Percentiles rank a stretch among this genome's conserved stretches.
Evolutionary conservation across 2,329 filamentous ascomycete species (phyloP).

Genomic region (Aspergillus uvarum): DNA sequence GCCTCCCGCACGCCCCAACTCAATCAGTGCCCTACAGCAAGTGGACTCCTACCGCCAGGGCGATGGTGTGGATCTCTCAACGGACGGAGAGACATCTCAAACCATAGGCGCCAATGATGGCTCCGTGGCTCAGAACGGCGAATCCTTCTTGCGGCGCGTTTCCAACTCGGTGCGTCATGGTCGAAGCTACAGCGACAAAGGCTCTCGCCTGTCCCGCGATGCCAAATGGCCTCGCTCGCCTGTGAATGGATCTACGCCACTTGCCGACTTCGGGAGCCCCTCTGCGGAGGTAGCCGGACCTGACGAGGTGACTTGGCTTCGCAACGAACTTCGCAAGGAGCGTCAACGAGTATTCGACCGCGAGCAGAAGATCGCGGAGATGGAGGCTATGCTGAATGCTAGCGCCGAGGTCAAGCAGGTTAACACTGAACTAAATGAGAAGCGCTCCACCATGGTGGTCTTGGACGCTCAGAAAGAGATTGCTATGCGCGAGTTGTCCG

Average conservation of each 20-base stretch:
- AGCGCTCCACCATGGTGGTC: conserved; percentile 91
- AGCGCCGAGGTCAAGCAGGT: conserved; percentile 68
- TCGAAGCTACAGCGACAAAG: conserved; percentile 76
- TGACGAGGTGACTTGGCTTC: conserved; percentile 65
- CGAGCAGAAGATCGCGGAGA: conserved; percentile 80
- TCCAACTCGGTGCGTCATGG: conserved; percentile 94
- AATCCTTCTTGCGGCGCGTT: conserved; percentile 80
- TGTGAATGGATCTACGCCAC: conserved; percentile 50
- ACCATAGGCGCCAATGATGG: conserved; percentile 74
- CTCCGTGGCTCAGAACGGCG: conserved; percentile 51
- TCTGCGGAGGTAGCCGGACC: conserved; percentile 50
- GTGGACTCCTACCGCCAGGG: conserved; percentile 36
- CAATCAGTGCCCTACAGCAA: conserved; percentile 44
- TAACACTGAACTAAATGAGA: conserved; percentile 85
- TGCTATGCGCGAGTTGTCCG: conserved; percentile 87
- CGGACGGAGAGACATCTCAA: conserved; percentile 91
- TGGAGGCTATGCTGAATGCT: conserved; percentile 61
- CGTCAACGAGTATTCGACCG: conserved; percentile 83
- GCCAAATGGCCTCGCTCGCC: conserved; percentile 71
- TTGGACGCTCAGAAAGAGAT: conserved; percentile 94
- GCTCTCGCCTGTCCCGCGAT: conserved; percentile 58
- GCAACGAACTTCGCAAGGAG: conserved; percentile 74
- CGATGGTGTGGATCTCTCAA: conserved; percentile 60
- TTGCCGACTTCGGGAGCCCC: conserved; percentile 70
- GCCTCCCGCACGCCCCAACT: conserved; percentile 47